A percentile compares a stretch with the other conserved stretches of the same genome.
These are phyloP conservation scores for Dipteronia sinensis DNA, from an alignment of 345 rosid species.

Conservation along the genomic window DNA sequence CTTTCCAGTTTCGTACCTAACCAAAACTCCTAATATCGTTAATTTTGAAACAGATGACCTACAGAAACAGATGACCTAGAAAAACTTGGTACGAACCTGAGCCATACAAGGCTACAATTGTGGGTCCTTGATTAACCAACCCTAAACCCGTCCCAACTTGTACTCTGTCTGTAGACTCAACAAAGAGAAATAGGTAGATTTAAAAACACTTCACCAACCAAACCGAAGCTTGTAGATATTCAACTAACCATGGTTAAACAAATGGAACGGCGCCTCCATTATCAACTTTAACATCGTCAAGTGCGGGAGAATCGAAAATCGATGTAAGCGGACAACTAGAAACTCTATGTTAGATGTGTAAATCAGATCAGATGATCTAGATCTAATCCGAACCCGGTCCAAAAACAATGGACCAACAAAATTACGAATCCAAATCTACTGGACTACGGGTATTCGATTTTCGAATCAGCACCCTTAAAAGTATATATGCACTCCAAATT, in stretches of 20 bases:
- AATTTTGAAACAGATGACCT: neutral
- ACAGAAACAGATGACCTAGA: too few relatives aligned
- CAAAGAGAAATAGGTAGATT: neutral
- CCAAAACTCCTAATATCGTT: neutral
- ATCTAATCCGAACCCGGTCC: too few relatives aligned
- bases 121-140: slow-evolving; percentile 8
- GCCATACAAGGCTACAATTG: neutral
- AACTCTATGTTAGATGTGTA: too few relatives aligned
- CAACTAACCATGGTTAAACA: slow-evolving; percentile 21
- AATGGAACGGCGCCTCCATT: neutral
- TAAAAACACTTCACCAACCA: slow-evolving; percentile 16
- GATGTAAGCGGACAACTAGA: neutral
- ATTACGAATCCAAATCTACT: too few relatives aligned
- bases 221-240: neutral
- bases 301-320: neutral
- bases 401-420: too few relatives aligned
- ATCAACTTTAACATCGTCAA: neutral
- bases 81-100: neutral
- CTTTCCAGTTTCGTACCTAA: neutral
- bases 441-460: too few relatives aligned
- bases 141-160: neutral
- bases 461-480: too few relatives aligned
- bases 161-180: neutral
- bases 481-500: too few relatives aligned
- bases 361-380: too few relatives aligned